Percentiles rank a stretch among this genome's conserved stretches.
Conservation (phyloP, 2,329 filamentous ascomycete genomes). For the Nannizzia gypsea region DNA sequence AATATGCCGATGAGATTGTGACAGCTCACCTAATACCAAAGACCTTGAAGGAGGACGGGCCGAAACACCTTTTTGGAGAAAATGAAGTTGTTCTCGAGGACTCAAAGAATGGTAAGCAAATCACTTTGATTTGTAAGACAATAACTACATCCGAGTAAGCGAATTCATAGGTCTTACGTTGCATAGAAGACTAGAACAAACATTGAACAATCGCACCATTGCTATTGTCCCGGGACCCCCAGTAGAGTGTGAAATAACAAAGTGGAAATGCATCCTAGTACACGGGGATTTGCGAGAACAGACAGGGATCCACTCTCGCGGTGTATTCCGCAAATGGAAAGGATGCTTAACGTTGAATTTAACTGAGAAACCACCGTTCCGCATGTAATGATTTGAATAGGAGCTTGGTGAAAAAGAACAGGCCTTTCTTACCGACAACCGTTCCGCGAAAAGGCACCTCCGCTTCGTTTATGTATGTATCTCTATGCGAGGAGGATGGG, state of each 20-base stretch:
- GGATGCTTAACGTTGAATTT: neutral
- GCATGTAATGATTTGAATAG: conserved; percentile 5
- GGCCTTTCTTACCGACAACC: conserved; percentile 12
- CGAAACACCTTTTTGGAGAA: neutral
- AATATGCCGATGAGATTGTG: too few species aligned
- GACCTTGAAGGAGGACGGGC: conserved; percentile 1
- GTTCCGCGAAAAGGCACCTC: conserved; percentile 15
- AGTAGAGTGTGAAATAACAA: neutral
- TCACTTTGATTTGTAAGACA: neutral
- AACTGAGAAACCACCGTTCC: neutral
- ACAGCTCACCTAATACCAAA: conserved; percentile 15
- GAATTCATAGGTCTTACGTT: conserved; percentile 2
- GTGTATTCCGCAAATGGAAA: neutral
- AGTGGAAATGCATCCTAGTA: neutral
- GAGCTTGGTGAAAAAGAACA: conserved; percentile 14
- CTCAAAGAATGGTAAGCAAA: neutral
- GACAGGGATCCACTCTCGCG: neutral
- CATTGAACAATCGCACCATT: conserved; percentile 13
- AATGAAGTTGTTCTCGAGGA: neutral
- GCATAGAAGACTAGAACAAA: conserved; percentile 6
- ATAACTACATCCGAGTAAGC: neutral
- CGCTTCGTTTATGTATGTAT: conserved; percentile 17
- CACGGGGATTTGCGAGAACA: neutral
- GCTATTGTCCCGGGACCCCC: conserved; percentile 12
- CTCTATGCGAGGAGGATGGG: conserved; percentile 9